These are phyloP conservation scores for Drosera spatulata DNA, from an alignment of 179 eudicot species.

Conservation along the genomic window DNA sequence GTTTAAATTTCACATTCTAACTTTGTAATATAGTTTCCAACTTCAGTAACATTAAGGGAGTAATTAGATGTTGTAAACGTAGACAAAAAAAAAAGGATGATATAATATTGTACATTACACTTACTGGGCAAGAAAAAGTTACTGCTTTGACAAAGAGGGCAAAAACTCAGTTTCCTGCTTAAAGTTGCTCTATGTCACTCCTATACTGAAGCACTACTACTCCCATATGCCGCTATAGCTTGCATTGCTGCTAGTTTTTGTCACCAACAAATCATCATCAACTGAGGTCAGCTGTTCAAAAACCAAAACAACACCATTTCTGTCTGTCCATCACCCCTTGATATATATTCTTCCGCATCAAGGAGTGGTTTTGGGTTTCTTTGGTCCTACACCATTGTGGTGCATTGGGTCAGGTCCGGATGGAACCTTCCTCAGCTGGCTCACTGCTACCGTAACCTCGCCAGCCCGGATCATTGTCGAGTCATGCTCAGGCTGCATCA, in stretches of 20 bases:
- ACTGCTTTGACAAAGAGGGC: too few relatives aligned
- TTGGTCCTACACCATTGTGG: conserved; percentile 28
- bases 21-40: too few relatives aligned
- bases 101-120: too few relatives aligned
- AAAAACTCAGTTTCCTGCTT: too few relatives aligned
- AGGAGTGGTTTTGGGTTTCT: conserved; percentile 12
- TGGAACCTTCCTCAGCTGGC: conserved; percentile 32
- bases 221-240: not conserved
- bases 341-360: not conserved
- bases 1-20: too few relatives aligned
- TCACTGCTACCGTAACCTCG: conserved; percentile 6
- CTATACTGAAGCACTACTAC: not conserved
- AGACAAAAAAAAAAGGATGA: too few relatives aligned
- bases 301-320: too few relatives aligned
- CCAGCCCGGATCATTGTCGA: not conserved
- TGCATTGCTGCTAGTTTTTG: not conserved
- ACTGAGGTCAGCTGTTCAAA: not conserved
- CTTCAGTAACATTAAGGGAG: too few relatives aligned
- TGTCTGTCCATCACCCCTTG: too few relatives aligned
- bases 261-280: not conserved
- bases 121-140: too few relatives aligned
- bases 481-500: not conserved
- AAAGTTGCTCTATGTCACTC: not conserved
- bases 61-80: too few relatives aligned
- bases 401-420: conserved; percentile 55